These are phyloP conservation scores for Phylloporus arenicola DNA, from an alignment of 768 basidiomycete genomes.

Conservation along the genomic window DNA sequence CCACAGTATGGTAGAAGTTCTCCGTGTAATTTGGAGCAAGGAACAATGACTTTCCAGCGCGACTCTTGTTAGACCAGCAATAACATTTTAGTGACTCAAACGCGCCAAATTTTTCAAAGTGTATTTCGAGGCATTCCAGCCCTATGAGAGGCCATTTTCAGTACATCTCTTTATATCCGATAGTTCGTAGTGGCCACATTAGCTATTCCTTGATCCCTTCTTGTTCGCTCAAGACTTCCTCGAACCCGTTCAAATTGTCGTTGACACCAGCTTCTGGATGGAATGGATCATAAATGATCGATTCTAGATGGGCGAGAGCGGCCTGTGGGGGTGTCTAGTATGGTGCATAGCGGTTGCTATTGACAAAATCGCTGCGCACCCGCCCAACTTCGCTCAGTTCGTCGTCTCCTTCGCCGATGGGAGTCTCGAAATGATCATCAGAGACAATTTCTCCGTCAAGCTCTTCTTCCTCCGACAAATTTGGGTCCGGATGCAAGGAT, in stretches of 20 bases:
- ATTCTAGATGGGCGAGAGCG: slow-evolving; percentile 76
- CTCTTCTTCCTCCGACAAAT: slow-evolving; percentile 38
- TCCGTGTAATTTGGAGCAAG: slow-evolving; percentile 7
- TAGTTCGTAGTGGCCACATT: neutral
- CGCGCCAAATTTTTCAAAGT: neutral
- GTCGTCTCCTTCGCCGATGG: slow-evolving; percentile 53
- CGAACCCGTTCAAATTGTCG: slow-evolving; percentile 9
- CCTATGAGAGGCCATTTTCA: neutral
- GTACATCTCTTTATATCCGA: neutral
- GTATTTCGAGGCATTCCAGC: neutral
- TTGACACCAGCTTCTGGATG: slow-evolving; percentile 11
- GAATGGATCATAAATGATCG: slow-evolving; percentile 62
- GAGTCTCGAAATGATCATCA: slow-evolving; percentile 41
- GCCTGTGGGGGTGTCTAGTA: slow-evolving; percentile 76
- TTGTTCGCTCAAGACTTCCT: slow-evolving; percentile 13
- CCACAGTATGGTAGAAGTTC: slow-evolving; percentile 2
- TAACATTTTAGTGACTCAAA: neutral
- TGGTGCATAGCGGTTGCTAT: slow-evolving; percentile 72
- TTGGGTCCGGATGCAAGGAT: slow-evolving; percentile 73
- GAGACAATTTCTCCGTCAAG: slow-evolving; percentile 55
- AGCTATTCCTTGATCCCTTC: slow-evolving; percentile 10
- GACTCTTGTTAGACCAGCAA: neutral
- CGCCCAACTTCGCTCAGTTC: slow-evolving; percentile 85
- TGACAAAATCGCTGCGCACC: slow-evolving; percentile 88
- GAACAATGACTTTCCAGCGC: neutral